Percentiles rank a stretch among this genome's conserved stretches.
Evolutionary conservation across 257 asterid genomes (phyloP).

Genomic region (Striga asiatica): DNA sequence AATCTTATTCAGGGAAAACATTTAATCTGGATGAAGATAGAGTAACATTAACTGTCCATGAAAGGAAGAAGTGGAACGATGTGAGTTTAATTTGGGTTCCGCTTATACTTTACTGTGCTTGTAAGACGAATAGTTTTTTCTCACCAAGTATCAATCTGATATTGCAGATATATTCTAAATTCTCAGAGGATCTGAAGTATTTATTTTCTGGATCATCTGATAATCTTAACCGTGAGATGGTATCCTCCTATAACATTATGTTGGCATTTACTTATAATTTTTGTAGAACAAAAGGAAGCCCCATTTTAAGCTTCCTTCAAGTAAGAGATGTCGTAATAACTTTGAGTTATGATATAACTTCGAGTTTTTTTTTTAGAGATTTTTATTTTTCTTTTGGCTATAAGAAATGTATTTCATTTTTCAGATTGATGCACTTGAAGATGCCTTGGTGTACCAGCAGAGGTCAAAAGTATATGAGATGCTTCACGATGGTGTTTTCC

Average conservation of each 20-base stretch:
- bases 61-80: conserved; percentile 45
- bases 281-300: neutral
- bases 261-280: neutral
- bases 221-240: conserved; percentile 33
- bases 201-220: conserved; percentile 30
- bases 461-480: conserved; percentile 50
- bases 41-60: conserved; percentile 22
- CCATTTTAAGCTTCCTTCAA: conserved; percentile 6
- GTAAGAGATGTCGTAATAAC: neutral
- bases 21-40: conserved; percentile 25
- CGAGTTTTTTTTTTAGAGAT: neutral
- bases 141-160: conserved; percentile 20
- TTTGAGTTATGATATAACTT: neutral
- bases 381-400: conserved; percentile 8
- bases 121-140: conserved; percentile 11
- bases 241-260: conserved; percentile 14
- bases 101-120: conserved; percentile 11
- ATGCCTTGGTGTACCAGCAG: conserved; percentile 38
- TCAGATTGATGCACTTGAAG: conserved; percentile 66
- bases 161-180: conserved; percentile 57
- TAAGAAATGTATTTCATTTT: conserved; percentile 11
- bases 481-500: conserved; percentile 34
- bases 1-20: conserved; percentile 16
- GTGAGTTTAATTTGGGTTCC: conserved; percentile 36
- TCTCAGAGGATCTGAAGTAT: conserved; percentile 39